Evolutionary conservation across 352 stramenopile genomes (phyloP), one percentile per base, ranked within the genome.

Genomic region (Globisporangium irregulare): DNA sequence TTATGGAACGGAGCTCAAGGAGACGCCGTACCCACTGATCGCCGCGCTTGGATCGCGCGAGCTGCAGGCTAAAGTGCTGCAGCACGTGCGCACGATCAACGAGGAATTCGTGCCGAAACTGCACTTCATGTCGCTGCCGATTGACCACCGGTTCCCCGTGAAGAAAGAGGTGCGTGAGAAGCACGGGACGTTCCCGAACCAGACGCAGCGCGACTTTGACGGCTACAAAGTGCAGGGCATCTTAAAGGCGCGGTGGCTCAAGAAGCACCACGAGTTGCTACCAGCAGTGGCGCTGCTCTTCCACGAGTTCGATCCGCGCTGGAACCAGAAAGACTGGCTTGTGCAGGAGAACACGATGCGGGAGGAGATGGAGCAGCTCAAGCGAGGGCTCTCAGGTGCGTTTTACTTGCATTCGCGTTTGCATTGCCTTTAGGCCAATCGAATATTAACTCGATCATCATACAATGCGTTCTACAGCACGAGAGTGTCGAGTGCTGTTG

Each of bases 121-220:
- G 41, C 85, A 90, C 74, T 86, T 94, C 54, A 68, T 77, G 66
- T 84, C 82, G 69, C 69, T 94, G 55, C 84, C 86, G 8, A 78
- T 78, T 38, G 84, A 89, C 61, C 87, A 96, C 68, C 83, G 86
- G 1, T 94, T 94, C 73, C 87, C 87, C 1, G 69, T 61, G 12
- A 95, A 95, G 70, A 96, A 96, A 66, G 87, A 94, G 67, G 72
- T 93, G 32, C 82, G 86, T 58, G 86, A 95, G 75, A 93, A 95
- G 66, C 85, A 92, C 68, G 87, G 84, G 22, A 93, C 85, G 22
- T 94, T 94, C 68, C 83, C 85, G 15, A 92, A 88, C 72, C 86
- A 94, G 71, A 91, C 80, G 62, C 86, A 94, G 75, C 83, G 86
- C 54, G 84, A 93, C 73, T 90, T 93, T 60, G 84, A 93, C n/a